Conservation (phyloP, 164 flowering plant genomes). For the Macadamia integrifolia region DNA sequence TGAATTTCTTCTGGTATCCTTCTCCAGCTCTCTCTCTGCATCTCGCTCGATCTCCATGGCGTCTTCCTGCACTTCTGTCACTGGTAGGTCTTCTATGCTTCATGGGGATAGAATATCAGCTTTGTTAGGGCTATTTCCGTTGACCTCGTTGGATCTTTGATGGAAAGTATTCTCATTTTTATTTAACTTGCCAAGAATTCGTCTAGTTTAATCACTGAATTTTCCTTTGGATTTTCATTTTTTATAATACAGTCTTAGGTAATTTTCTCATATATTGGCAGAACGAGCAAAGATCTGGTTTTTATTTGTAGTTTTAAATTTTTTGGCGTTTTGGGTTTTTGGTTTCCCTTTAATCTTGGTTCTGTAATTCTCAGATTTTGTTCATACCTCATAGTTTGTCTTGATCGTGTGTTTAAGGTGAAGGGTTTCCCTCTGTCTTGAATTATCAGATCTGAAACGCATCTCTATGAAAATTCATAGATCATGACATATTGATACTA, state of each 20-base stretch:
- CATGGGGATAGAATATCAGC: neutral
- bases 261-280: neutral
- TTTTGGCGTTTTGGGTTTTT: too few relatives aligned
- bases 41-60: constrained; percentile 4
- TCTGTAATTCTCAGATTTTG: too few relatives aligned
- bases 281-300: neutral
- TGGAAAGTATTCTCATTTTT: too few relatives aligned
- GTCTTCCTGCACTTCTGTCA: neutral
- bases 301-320: neutral
- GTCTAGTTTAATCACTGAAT: neutral
- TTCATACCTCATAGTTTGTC: too few relatives aligned
- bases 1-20: too few relatives aligned
- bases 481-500: too few relatives aligned
- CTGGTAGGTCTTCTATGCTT: neutral
- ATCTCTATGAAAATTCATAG: neutral
- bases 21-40: neutral
- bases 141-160: neutral
- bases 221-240: neutral
- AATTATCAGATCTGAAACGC: too few relatives aligned
- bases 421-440: neutral
- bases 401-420: neutral
- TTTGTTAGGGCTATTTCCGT: neutral
- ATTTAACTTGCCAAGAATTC: neutral
- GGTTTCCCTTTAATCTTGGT: too few relatives aligned
- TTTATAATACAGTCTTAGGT: neutral